Conservation (phyloP, 208 protist genomes). For the Crithidia fasciculata region DNA sequence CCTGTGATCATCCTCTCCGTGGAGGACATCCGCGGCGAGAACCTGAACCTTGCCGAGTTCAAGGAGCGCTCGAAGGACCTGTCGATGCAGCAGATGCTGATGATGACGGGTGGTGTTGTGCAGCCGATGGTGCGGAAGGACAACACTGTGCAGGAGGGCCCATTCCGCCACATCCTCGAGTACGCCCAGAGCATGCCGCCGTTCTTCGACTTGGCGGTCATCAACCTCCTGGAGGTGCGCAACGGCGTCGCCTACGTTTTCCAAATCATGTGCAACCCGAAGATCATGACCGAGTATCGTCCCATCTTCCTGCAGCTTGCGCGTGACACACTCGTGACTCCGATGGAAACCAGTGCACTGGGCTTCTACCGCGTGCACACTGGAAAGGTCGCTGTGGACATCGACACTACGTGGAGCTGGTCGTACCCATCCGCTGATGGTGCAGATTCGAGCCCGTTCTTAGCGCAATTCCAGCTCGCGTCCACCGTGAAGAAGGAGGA, state of each 20-base stretch:
- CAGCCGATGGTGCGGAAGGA: slow-evolving; percentile 70
- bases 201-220: slow-evolving; percentile 69
- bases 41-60: slow-evolving; percentile 73
- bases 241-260: slow-evolving; percentile 78
- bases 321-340: slow-evolving; percentile 42
- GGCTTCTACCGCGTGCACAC: slow-evolving; percentile 63
- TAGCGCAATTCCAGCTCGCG: slow-evolving; percentile 47
- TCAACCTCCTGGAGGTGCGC: slow-evolving; percentile 77
- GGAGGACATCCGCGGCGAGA: slow-evolving; percentile 78
- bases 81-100: slow-evolving; percentile 80
- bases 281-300: slow-evolving; percentile 61
- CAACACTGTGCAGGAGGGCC: slow-evolving; percentile 40
- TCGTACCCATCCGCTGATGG: slow-evolving; percentile 27
- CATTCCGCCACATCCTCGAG: slow-evolving; percentile 71
- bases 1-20: slow-evolving; percentile 78
- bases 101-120: slow-evolving; percentile 77
- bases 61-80: slow-evolving; percentile 79
- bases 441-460: slow-evolving; percentile 1
- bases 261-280: slow-evolving; percentile 81
- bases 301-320: slow-evolving; percentile 73
- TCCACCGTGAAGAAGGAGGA: slow-evolving; percentile 71
- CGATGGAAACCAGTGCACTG: slow-evolving; percentile 45
- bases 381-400: slow-evolving; percentile 43
- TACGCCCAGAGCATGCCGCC: slow-evolving; percentile 73
- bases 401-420: slow-evolving; percentile 72